Percentiles rank a stretch among this genome's conserved stretches.
Evolutionary conservation across 31 red algal genomes (phyloP).

Genomic region (Asparagopsis taxiformis): DNA sequence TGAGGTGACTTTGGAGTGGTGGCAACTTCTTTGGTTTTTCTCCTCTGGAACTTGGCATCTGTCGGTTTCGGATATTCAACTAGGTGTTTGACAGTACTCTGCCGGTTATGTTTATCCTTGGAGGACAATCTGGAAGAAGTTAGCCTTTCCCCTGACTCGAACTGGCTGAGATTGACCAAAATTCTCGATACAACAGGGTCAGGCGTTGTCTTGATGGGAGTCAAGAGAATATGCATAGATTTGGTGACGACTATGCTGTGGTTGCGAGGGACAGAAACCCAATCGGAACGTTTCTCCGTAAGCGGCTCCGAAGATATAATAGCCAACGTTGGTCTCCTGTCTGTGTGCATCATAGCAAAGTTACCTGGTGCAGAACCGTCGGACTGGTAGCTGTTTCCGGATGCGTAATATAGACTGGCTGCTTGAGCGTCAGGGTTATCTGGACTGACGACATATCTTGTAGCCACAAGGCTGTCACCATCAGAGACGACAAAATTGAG

Average conservation of each 20-base stretch:
- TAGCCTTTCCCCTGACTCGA: not conserved
- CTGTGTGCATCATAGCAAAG: conserved; percentile 72
- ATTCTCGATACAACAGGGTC: conserved; percentile 35
- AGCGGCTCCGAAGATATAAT: conserved; percentile 87
- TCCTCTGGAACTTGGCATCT: no score
- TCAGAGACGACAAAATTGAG: conserved; percentile 92
- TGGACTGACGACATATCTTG: conserved; percentile 56
- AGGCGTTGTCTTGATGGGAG: conserved; percentile 20
- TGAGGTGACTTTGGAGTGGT: no score
- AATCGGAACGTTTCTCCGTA: conserved; percentile 68
- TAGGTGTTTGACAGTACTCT: no score
- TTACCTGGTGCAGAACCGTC: conserved; percentile 65
- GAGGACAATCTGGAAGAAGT: no score
- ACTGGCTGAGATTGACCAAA: conserved; percentile 22
- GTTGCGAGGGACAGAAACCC: conserved; percentile 74
- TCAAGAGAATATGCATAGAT: conserved; percentile 68
- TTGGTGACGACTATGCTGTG: conserved; percentile 64
- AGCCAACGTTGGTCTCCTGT: conserved; percentile 58
- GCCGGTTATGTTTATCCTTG: no score
- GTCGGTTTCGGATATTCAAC: no score
- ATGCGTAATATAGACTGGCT: conserved; percentile 77
- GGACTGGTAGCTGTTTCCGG: conserved; percentile 64
- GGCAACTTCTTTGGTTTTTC: no score
- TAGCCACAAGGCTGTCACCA: conserved; percentile 65
- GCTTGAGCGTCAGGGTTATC: conserved; percentile 44